phyloP scores from a whole-genome alignment of 768 basidiomycete genomes.

The Exsudoporus frostii region DNA sequence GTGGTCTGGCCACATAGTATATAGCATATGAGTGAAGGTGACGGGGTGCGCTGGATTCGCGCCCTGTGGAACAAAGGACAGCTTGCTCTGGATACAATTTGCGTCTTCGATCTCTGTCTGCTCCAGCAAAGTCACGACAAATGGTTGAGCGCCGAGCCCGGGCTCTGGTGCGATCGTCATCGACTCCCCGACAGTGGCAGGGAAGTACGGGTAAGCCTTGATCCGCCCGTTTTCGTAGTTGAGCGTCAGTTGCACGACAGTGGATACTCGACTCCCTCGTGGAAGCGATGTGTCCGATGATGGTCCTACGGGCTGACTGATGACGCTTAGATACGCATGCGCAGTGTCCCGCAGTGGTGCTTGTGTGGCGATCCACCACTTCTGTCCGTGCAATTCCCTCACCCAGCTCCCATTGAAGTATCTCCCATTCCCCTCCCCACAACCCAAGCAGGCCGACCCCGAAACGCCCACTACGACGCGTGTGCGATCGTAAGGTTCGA shows the following conservation, averaged over 20 bases:
- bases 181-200: conserved; percentile 52
- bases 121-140: conserved; percentile 58
- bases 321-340: conserved; percentile 73
- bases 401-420: conserved; percentile 90
- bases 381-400: conserved; percentile 65
- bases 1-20: conserved; percentile 80
- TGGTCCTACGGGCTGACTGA: conserved; percentile 46
- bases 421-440: conserved; percentile 34
- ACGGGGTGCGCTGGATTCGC: conserved; percentile 33
- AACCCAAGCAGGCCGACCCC: conserved; percentile 12
- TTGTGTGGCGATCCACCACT: conserved; percentile 85
- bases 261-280: conserved; percentile 51
- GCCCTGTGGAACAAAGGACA: conserved; percentile 48
- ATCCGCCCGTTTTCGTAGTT: conserved; percentile 63
- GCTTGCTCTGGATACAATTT: conserved; percentile 57
- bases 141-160: conserved; percentile 38
- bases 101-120: conserved; percentile 49
- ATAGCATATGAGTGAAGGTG: conserved; percentile 69
- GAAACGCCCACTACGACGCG: conserved; percentile 52
- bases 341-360: conserved; percentile 70
- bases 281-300: conserved; percentile 31
- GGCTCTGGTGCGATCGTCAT: conserved; percentile 45
- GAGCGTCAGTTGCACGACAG: conserved; percentile 79
- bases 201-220: conserved; percentile 81
- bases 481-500: conserved; percentile 81